Evolutionary conservation across 495 filamentous ascomycete species (phyloP).

Genomic region (Aspergillus conjunctus): DNA sequence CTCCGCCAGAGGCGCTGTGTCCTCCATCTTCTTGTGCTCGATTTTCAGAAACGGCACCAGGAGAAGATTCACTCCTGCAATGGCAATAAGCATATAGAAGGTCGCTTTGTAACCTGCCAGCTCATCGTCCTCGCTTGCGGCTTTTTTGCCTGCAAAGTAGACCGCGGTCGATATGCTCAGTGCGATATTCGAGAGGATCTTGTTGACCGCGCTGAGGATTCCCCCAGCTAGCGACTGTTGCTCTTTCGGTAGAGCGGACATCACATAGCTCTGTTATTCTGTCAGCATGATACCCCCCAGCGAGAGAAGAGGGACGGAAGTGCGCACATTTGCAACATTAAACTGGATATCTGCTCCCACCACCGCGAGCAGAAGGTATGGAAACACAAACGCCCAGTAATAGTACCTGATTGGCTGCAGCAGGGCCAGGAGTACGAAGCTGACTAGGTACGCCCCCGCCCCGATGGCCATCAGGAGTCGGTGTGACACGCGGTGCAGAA

Average conservation of each 20-base stretch:
- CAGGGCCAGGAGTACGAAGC: conserved; percentile 57
- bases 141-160: conserved; percentile 7
- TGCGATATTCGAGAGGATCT: conserved; percentile 24
- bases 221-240: conserved; percentile 42
- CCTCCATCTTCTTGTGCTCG: background rate
- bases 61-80: conserved; percentile 8
- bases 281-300: background rate
- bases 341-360: conserved; percentile 62
- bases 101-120: conserved; percentile 8
- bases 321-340: conserved; percentile 55
- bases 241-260: conserved; percentile 37
- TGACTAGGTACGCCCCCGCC: conserved; percentile 44
- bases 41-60: conserved; percentile 9
- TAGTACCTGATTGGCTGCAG: conserved; percentile 41
- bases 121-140: background rate
- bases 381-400: conserved; percentile 63
- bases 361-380: conserved; percentile 51
- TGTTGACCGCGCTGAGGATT: conserved; percentile 43
- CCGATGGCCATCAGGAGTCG: conserved; percentile 49
- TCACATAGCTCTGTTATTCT: conserved; percentile 31
- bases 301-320: background rate
- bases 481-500: conserved; percentile 57
- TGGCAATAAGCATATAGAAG: conserved; percentile 8
- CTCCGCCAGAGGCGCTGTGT: background rate
- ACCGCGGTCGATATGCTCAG: conserved; percentile 9